Evolutionary conservation across 805 yeast species (phyloP).

Genomic region (Wickerhamomyces bisporus): DNA sequence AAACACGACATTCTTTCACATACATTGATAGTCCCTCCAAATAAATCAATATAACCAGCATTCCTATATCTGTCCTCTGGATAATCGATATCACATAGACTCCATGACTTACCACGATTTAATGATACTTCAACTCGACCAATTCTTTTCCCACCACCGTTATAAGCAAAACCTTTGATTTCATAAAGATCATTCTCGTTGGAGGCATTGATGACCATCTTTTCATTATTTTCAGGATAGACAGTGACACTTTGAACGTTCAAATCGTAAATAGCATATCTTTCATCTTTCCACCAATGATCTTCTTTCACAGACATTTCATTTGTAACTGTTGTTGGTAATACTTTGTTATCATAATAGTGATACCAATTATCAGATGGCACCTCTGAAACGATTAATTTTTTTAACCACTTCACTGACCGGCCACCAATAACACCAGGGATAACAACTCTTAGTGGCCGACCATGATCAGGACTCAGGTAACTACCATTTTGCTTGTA

Average conservation of each 20-base stretch:
- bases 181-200: constrained; percentile 15
- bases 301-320: constrained; percentile 28
- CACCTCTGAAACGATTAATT: constrained; percentile 23
- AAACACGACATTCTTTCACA: constrained; percentile 28
- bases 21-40: constrained; percentile 30
- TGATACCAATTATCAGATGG: constrained; percentile 34
- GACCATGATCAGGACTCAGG: constrained; percentile 32
- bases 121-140: constrained; percentile 31
- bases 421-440: constrained; percentile 37
- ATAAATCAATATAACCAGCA: constrained; percentile 26
- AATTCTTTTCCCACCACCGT: constrained; percentile 31
- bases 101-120: constrained; percentile 29
- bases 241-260: constrained; percentile 30
- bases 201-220: constrained; percentile 7
- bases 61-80: constrained; percentile 30
- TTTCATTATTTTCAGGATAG: constrained; percentile 27
- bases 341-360: constrained; percentile 30
- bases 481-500: constrained; percentile 32
- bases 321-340: constrained; percentile 32
- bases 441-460: constrained; percentile 29
- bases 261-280: constrained; percentile 31
- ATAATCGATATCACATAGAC: constrained; percentile 25
- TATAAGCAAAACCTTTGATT: constrained; percentile 31
- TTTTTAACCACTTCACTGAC: constrained; percentile 33
- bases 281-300: constrained; percentile 33